These are phyloP conservation scores for Blepharisma japonicum DNA, from an alignment of 73 alveolate genomes.

Conservation along the genomic window DNA sequence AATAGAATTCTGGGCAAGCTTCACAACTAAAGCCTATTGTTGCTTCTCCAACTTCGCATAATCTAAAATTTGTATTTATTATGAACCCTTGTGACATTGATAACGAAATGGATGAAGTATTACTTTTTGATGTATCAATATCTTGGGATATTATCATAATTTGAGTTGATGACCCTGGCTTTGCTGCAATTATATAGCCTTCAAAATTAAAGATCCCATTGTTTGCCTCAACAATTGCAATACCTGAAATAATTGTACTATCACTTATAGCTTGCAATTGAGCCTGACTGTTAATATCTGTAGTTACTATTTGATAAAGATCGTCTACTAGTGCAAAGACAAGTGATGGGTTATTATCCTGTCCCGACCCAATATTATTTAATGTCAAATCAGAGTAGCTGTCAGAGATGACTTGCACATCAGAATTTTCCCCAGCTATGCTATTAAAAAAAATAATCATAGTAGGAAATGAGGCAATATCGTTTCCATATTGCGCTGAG, in stretches of 20 bases:
- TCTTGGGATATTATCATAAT: background rate
- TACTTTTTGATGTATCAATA: conserved; percentile 34
- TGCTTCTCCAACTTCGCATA: background rate
- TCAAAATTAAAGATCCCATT: conserved; percentile 1
- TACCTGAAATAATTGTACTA: background rate
- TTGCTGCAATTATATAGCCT: background rate
- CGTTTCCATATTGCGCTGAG: background rate
- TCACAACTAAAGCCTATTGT: background rate
- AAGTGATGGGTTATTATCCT: background rate
- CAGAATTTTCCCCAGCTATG: too few relatives aligned
- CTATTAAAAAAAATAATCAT: background rate
- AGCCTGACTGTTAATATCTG: background rate
- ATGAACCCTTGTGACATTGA: background rate
- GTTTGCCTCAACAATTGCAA: background rate
- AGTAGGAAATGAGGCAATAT: conserved; percentile 9
- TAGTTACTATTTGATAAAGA: background rate
- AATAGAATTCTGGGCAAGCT: background rate
- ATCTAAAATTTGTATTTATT: background rate
- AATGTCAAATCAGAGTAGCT: too few relatives aligned
- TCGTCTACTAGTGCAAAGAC: background rate
- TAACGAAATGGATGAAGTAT: too few relatives aligned
- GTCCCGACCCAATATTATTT: background rate
- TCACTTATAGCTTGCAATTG: background rate
- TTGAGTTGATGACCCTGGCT: background rate
- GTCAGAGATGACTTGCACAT: too few relatives aligned